Base-by-base conservation (phyloP, 1,284 basidiomycete genomes). In the Laetiporus sulphureus region DNA sequence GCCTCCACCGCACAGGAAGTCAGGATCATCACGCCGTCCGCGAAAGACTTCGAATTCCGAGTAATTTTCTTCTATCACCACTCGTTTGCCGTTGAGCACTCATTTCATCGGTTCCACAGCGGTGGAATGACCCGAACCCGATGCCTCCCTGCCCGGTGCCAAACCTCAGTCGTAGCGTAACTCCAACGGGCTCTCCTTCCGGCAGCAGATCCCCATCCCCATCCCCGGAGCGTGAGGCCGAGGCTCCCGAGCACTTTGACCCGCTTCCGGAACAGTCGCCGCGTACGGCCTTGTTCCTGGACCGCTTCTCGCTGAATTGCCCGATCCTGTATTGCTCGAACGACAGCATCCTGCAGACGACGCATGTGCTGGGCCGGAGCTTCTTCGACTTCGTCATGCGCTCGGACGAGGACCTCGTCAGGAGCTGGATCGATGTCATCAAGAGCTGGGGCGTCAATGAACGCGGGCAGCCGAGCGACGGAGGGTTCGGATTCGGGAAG, bases 401-500 rank as follows among this genome's bases (percentile, higher is more conserved):
- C 50, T 67, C 69, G 49, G 80, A 83, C 50, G 83, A 85, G 60
- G 63, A 62, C 11, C 66, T 72, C 36, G 81, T 87, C 16, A 69
- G 74, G 15, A 72, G 67, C 42, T 87, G 83, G 80, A 78, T 88
- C 42, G 76, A 78, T 46, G 72, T 74, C 39, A 75, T 86, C 51
- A 88, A 88, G 57, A 70, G 74, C 2, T 87, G 83, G 79, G 84
- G 83, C 15, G 83, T 86, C 36, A 86, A 86, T 48, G 84, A 86
- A 57, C 71, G 75, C 5, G 85, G 84, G 0, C 79, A 83, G 58
- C 84, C 84, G 16, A 83, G 79, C 55, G 83, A 86, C 50, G 84
- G 84, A 22, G 84, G 85, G 0, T 88, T 87, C 55, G 84, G 83
- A 11, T 87, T 82, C 60, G 82, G 83, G 10, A 75, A 72, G 52